A percentile compares a stretch with the other conserved stretches of the same genome.
Conservation (phyloP, 129 eudicot genomes). For the Calendula officinalis region DNA sequence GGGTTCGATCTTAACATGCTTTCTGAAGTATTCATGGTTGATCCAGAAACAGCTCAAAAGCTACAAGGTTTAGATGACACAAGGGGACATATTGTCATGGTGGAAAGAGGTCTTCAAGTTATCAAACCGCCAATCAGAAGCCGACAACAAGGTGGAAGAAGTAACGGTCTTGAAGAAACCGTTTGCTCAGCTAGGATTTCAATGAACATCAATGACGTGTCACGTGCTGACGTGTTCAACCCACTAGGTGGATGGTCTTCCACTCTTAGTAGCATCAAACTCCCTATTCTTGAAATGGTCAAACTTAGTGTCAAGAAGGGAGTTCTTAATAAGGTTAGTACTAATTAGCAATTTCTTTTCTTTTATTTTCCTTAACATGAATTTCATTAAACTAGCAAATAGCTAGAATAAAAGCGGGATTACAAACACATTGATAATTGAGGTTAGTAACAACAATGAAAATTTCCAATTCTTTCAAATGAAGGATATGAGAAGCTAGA, state of each 20-base stretch:
- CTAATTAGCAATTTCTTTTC: too few species aligned
- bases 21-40: constrained; percentile 43
- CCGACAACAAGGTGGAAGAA: constrained; percentile 23
- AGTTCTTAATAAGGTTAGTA: constrained; percentile 58
- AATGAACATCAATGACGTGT: constrained; percentile 48
- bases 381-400: too few species aligned
- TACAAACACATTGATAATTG: too few species aligned
- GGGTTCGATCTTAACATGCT: constrained; percentile 42
- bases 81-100: constrained; percentile 53
- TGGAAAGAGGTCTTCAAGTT: constrained; percentile 53
- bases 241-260: constrained; percentile 62
- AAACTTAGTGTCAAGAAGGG: constrained; percentile 78
- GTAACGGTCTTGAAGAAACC: constrained; percentile 67
- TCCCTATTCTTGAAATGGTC: constrained; percentile 51
- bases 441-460: too few species aligned
- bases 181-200: constrained; percentile 48
- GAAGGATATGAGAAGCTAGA: too few species aligned
- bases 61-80: constrained; percentile 47
- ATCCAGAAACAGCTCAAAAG: constrained; percentile 44
- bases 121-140: constrained; percentile 39
- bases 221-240: constrained; percentile 63
- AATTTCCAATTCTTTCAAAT: too few species aligned
- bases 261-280: constrained; percentile 58
- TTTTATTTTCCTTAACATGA: background rate
- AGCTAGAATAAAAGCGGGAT: too few species aligned